Evolutionary conservation across 1,284 basidiomycete genomes (phyloP), one percentile per base, ranked within the genome.

Genomic region (Trametes versicolor): DNA sequence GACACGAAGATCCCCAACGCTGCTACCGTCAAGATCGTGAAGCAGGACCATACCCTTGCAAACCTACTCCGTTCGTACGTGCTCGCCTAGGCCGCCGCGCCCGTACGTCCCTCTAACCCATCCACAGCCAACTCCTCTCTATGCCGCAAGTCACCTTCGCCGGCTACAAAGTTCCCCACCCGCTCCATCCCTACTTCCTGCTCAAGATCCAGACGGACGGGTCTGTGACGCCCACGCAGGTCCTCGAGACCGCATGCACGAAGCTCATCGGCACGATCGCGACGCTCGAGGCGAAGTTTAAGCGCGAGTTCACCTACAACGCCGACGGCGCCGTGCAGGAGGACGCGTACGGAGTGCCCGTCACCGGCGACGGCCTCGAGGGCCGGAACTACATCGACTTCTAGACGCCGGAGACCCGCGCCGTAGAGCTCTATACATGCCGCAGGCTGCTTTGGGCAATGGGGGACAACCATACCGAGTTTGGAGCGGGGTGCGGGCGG

Each of bases 1-100:
- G 97, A 99, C 79, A 97, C 96, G 53, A 98, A 97, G 81, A 94
- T 99, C 64, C 96, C 97, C 1, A 98, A 99, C 75, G 96, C 97
- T 0, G 96, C 96, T 17, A 98, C 96, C 0, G 87, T 99, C 70
- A 93, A 94, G 72, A 85, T 99, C 71, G 87, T 96, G 70, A 98
- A 98, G 82, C 96, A 99, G 77, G 98, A 99, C 76, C 98, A 99
- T 75, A 99, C 98, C 0, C 81, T 99, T 10, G 97, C 91, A 7
- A 98, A 98, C 80, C 95, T 99, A 93, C 84, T 99, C 21, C 89
- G 98, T 73, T 89, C 94, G 95, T 97, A 76, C 76, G 94, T 89
- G 43, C 48, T 19, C 9, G 2, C 25, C 8, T 1, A 19, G 12
- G n/a, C n/a, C n/a, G 19, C 39, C 32, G 32, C 49, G 50, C 45